A percentile compares a stretch with the other conserved stretches of the same genome.
These are phyloP conservation scores for Hypoxylon trugodes DNA, from an alignment of 495 filamentous ascomycete species.

Conservation along the genomic window DNA sequence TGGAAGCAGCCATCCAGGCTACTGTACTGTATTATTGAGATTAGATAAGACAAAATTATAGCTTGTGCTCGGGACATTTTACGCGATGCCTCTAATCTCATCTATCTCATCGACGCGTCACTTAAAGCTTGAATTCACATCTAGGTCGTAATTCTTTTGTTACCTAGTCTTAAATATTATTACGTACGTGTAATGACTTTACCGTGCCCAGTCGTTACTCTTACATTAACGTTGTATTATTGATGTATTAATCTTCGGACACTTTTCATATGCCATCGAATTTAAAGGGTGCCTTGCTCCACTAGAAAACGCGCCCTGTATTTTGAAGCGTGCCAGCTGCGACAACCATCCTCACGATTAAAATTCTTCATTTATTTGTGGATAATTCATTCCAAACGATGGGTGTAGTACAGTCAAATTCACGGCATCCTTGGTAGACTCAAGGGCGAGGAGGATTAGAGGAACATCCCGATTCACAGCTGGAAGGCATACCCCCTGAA, in stretches of 20 bases:
- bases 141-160: background rate
- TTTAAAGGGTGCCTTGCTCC: too few species aligned
- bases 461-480: background rate
- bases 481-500: background rate
- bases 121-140: conserved; percentile 22
- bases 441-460: background rate
- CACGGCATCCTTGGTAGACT: conserved; percentile 7
- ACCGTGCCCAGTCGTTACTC: too few species aligned
- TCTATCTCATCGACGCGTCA: conserved; percentile 36
- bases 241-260: too few species aligned
- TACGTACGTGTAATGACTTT: too few species aligned
- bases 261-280: too few species aligned
- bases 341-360: background rate
- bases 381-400: background rate
- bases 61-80: conserved; percentile 9
- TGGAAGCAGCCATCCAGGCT: too few species aligned
- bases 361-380: background rate
- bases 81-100: conserved; percentile 19
- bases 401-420: conserved; percentile 1
- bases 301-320: too few species aligned
- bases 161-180: too few species aligned
- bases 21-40: conserved; percentile 6
- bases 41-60: conserved; percentile 29
- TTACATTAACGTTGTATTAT: too few species aligned
- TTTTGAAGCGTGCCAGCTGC: too few species aligned